Evolutionary conservation across 108 stramenopile genomes (phyloP).

Genomic region (Stephanodiscus triporus): DNA sequence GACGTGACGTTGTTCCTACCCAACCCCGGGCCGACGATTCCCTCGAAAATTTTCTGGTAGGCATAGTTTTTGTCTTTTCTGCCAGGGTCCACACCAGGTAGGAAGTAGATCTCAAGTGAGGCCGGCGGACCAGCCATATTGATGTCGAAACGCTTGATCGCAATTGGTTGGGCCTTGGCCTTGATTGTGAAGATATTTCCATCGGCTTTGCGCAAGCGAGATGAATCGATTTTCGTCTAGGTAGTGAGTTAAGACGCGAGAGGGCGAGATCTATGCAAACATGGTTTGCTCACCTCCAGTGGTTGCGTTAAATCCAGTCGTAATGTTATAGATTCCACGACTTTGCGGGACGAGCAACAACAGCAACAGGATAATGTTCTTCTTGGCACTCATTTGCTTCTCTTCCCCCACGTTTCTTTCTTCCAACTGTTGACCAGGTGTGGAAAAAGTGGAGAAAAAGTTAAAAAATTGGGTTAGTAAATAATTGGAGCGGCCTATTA

Average conservation of each 20-base stretch:
- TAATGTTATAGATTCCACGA: not conserved
- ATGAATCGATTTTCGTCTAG: not conserved
- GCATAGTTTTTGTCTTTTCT: not conserved
- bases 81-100: slow-evolving; percentile 15
- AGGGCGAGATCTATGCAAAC: not conserved
- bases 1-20: slow-evolving; percentile 14
- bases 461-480: too few species aligned
- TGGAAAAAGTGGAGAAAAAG: too few species aligned
- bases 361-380: too few species aligned
- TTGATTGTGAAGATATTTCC: slow-evolving; percentile 28
- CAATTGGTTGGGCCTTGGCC: slow-evolving; percentile 14
- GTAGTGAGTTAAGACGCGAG: not conserved
- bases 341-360: too few species aligned
- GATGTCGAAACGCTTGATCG: slow-evolving; percentile 23
- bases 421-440: too few species aligned
- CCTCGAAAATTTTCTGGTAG: slow-evolving; percentile 5
- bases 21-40: slow-evolving; percentile 1
- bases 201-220: slow-evolving; percentile 5
- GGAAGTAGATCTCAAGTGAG: slow-evolving; percentile 22
- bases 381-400: too few species aligned
- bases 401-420: too few species aligned
- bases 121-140: slow-evolving; percentile 9
- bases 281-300: not conserved
- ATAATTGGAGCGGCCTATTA: too few species aligned
- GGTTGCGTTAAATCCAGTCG: slow-evolving; percentile 5